Base-by-base conservation (phyloP, 139 green algal genomes). In the Chlamydomonas incerta region DNA sequence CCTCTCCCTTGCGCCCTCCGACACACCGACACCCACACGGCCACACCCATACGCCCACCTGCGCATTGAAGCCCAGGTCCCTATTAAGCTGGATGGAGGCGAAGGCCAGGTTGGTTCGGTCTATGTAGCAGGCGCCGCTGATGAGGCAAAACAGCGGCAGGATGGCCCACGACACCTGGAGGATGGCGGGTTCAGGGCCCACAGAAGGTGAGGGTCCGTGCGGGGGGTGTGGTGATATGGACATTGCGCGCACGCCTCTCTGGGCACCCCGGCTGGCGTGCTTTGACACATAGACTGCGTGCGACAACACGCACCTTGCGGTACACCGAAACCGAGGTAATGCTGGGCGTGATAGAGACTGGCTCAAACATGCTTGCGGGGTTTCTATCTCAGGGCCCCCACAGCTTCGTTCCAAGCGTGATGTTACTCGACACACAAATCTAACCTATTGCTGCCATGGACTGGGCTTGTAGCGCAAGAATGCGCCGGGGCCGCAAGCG, bases 71-170 rank as follows among this genome's bases (percentile, higher is more conserved):
- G 41, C 62, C 85, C 90, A 81, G 81, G 67, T 94, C 88, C 10
- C 80, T 66, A 10, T 92, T 95, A 24, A 97, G 82, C 66, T 95
- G 88, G 35, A 98, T 80, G 0, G 92, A 90, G 21, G 95, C 95
- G 83, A 96, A 98, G 0, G 90, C 87, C 21, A 96, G 90, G 90
- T 96, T 97, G 29, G 93, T 96, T 11, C 94, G 75, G 74, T 97
- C 94, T 2, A 97, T 85, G 76, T 96, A 96, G 74, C 93, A 96
- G 3, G 94, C 52, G 14, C 46, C 77, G 2, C 41, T 37, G 24
- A 81, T 82, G 0, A 82, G 72, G 57, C 60, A 87, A 31, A 82
- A 87, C 18, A 87, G 58, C 0, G 82, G 82, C 31, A 87, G 82
- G 57, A 87, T 76, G 15, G 66, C 66, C 63, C 76, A 74, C n/a